Conservation (phyloP, 441 rosid genomes). For the Populus tomentosa region DNA sequence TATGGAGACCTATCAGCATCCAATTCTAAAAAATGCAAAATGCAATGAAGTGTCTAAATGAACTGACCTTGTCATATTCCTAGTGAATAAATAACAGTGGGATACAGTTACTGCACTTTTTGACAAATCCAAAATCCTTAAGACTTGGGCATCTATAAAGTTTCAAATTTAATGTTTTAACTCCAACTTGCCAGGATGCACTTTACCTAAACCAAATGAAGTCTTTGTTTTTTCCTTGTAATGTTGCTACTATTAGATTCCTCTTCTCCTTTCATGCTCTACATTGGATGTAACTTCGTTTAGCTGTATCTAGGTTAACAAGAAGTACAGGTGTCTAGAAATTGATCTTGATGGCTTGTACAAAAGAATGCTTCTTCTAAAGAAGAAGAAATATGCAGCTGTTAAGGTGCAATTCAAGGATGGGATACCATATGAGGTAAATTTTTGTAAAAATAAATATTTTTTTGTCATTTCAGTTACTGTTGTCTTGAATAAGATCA, state of each 20-base stretch:
- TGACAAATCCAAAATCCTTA: background rate
- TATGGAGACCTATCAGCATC: background rate
- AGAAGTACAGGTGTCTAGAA: slow-evolving; percentile 83
- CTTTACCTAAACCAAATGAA: background rate
- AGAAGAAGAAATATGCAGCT: slow-evolving; percentile 99
- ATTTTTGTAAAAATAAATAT: background rate
- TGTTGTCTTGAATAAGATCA: slow-evolving; percentile 19
- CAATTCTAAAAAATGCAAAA: background rate
- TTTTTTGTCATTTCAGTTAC: slow-evolving; percentile 4
- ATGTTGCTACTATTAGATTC: background rate
- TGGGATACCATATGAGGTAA: slow-evolving; percentile 71
- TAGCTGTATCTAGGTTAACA: slow-evolving; percentile 64
- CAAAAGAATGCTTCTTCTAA: slow-evolving; percentile 95
- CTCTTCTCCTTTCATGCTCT: slow-evolving; percentile 5
- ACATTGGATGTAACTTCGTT: slow-evolving; percentile 18
- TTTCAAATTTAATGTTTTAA: too few relatives aligned
- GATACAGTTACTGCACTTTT: background rate
- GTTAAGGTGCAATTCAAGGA: slow-evolving; percentile 80
- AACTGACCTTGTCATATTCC: background rate
- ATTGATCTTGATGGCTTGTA: slow-evolving; percentile 94
- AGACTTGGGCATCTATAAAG: background rate
- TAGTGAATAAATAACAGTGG: background rate
- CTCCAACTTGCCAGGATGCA: background rate
- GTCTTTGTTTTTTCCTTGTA: background rate
- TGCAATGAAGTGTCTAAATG: background rate